Conservation (phyloP, 768 basidiomycete genomes). For the Mycena galopus region DNA sequence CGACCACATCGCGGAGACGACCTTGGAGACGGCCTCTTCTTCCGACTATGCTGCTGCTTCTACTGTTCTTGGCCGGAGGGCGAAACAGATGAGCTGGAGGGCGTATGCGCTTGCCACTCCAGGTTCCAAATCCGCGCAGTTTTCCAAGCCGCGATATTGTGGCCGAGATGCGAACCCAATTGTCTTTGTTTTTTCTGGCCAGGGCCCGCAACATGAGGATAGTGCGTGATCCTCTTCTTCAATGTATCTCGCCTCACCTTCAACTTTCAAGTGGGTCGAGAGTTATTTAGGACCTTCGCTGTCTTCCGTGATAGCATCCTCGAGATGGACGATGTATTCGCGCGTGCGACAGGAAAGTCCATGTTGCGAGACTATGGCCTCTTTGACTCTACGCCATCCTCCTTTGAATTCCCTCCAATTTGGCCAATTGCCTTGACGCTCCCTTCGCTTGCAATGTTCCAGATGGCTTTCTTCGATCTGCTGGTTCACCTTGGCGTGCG, state of each 20-base stretch:
- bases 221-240: constrained; percentile 44
- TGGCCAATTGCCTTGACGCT: constrained; percentile 56
- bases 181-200: constrained; percentile 56
- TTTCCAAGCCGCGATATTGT: constrained; percentile 45
- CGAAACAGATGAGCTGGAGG: constrained; percentile 50
- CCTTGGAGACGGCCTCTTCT: not conserved
- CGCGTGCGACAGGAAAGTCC: constrained; percentile 47
- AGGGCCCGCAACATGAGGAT: constrained; percentile 53
- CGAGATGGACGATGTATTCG: constrained; percentile 52
- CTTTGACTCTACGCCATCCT: constrained; percentile 39
- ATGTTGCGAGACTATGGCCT: constrained; percentile 53
- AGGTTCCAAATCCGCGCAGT: constrained; percentile 11
- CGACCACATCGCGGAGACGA: not conserved
- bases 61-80: constrained; percentile 43
- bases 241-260: not conserved
- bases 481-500: constrained; percentile 49
- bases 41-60: constrained; percentile 3
- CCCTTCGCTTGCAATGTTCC: constrained; percentile 58
- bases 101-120: constrained; percentile 42
- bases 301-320: constrained; percentile 55
- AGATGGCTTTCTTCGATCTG: constrained; percentile 60
- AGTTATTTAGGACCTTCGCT: constrained; percentile 49
- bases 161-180: constrained; percentile 45
- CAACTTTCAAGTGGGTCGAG: constrained; percentile 50
- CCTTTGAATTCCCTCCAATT: constrained; percentile 32